These are phyloP conservation scores for Azolla pinnata DNA, from an alignment of 75 land plant genomes.

Conservation along the genomic window DNA sequence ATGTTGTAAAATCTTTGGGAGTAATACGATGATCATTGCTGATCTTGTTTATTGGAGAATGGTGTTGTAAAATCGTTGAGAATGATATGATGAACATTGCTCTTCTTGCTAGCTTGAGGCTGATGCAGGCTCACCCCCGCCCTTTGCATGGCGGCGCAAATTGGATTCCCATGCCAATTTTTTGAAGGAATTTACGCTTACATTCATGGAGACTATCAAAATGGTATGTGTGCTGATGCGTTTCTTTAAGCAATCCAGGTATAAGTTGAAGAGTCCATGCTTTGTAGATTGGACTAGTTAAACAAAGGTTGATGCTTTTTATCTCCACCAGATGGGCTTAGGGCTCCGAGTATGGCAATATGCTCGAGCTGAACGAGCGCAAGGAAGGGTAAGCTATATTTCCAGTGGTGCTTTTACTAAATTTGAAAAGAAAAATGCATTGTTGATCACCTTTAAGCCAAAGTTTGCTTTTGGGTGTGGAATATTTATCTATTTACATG, in stretches of 20 bases:
- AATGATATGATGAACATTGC: not conserved
- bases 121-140: conserved; percentile 42
- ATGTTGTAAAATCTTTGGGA: no score
- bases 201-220: conserved; percentile 19
- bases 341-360: conserved; percentile 53
- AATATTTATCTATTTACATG: no score
- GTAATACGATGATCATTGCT: no score
- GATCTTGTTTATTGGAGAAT: not conserved
- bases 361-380: conserved; percentile 33
- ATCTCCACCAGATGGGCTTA: conserved; percentile 37
- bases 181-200: conserved; percentile 25
- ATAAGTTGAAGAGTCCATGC: not conserved
- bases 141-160: conserved; percentile 48
- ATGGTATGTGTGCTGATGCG: no score
- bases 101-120: conserved; percentile 22
- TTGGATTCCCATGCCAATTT: conserved; percentile 28
- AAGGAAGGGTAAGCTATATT: conserved; percentile 50
- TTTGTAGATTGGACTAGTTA: not conserved
- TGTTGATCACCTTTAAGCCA: no score
- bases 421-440: no score
- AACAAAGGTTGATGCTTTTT: not conserved
- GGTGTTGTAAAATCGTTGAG: not conserved
- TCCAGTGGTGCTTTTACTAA: no score
- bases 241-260: no score
- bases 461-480: no score